phyloP scores from a whole-genome alignment of 202 grass and related monocot genomes.

The Setaria viridis region DNA sequence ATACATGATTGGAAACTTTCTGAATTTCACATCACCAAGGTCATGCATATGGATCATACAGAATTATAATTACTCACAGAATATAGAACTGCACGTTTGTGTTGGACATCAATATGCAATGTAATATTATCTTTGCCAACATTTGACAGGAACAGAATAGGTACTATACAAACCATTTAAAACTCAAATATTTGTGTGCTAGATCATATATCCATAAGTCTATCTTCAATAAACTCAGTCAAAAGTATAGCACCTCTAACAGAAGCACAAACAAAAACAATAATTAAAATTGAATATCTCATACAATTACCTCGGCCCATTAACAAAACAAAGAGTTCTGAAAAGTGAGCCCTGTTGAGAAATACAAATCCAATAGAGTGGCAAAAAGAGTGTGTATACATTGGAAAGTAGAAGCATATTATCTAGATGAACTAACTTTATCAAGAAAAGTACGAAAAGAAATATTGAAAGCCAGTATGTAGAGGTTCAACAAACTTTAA shows the following conservation, averaged over 20 bases:
- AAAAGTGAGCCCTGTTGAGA: neutral
- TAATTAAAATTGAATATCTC: neutral
- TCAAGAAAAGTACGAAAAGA: neutral
- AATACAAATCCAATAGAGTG: neutral
- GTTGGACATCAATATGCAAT: neutral
- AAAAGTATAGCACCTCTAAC: conserved; percentile 25
- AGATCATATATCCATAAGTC: conserved; percentile 2
- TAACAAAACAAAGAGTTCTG: conserved; percentile 4
- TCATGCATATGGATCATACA: conserved; percentile 2
- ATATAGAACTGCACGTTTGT: neutral
- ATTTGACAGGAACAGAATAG: neutral
- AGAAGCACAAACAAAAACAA: neutral
- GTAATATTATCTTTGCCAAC: neutral
- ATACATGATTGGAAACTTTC: conserved; percentile 21
- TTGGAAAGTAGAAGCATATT: neutral
- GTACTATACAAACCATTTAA: no score
- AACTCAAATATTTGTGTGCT: neutral
- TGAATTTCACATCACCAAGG: neutral
- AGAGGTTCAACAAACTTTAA: neutral
- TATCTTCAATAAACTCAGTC: neutral
- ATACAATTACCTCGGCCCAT: neutral
- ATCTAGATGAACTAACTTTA: neutral
- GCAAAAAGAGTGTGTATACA: neutral
- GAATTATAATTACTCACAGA: neutral
- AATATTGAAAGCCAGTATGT: neutral